These are phyloP conservation scores for Vanilla planifolia DNA, from an alignment of 106 monocot genomes.

Conservation along the genomic window DNA sequence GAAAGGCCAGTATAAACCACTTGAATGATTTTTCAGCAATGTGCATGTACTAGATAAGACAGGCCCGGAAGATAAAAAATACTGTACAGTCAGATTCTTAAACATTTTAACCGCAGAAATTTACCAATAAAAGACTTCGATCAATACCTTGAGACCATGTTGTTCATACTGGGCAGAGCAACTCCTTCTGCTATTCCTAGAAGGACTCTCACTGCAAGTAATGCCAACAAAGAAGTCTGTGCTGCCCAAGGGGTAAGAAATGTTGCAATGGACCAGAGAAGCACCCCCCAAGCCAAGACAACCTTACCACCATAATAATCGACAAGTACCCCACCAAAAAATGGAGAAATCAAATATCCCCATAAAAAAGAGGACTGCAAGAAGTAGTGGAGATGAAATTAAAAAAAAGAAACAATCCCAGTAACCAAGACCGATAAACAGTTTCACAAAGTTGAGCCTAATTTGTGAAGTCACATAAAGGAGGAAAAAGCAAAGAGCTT, in stretches of 20 bases:
- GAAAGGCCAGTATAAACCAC: constrained; percentile 19
- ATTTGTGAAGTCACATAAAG: no score
- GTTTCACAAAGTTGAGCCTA: no score
- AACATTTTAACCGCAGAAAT: neutral
- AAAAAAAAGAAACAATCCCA: constrained; percentile 8
- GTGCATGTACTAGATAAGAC: neutral
- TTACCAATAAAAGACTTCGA: neutral
- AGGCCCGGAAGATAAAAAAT: neutral
- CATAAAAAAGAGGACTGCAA: constrained; percentile 95
- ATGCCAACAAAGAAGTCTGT: constrained; percentile 48
- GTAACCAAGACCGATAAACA: no score
- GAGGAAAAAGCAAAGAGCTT: no score
- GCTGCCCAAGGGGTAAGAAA: constrained; percentile 94
- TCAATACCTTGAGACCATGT: constrained; percentile 72
- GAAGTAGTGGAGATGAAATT: constrained; percentile 24
- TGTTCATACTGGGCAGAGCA: constrained; percentile 96
- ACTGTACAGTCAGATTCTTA: neutral
- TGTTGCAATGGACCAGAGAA: constrained; percentile 93
- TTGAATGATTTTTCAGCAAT: constrained; percentile 7
- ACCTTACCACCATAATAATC: constrained; percentile 90
- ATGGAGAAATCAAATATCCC: constrained; percentile 89
- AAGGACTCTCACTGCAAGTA: constrained; percentile 65
- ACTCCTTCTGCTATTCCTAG: constrained; percentile 91
- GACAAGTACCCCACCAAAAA: constrained; percentile 82
- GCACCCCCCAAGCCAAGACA: constrained; percentile 86